Base-by-base conservation (phyloP, 2,329 filamentous ascomycete species). In the Magnaporthiopsis poae region DNA sequence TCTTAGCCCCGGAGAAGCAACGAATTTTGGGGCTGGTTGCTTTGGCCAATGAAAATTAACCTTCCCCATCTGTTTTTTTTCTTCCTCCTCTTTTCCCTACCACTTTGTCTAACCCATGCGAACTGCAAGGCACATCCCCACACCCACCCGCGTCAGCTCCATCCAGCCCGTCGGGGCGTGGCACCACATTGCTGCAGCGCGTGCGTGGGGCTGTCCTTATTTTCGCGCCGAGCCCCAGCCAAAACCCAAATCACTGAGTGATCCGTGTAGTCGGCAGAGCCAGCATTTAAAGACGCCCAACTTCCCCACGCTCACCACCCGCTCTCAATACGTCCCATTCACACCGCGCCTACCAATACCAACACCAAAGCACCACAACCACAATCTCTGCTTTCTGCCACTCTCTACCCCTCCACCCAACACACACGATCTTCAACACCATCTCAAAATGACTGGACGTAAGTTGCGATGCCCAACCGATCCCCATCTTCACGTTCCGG, bases 391-490 rank as follows among this genome's bases (percentile, higher is more conserved):
- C 60, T 27, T 13, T 5, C 25, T 29, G 60, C 60, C 13, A 27
- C 60, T 31, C 5, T 25, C 1, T 61, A 61, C 8, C 9, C 3
- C n/a, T 60, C 15, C 59, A 13, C 29, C 13, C 8, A 61, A 25
- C 25, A n/a, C 7, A 18, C 2, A 61, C 60, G 11, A 5, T 25
- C 7, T 63, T 60, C 46, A 35, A 56, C 64, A 36, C 61, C 65
- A 66, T 59, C 70, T 69, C 71, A 74, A 68, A 62, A 76, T 75
- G 75, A 76, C 75, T 74, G 75, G 75, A 75, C 75, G 75, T 76
- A 69, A 75, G 74, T 76, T 62, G 36, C 36, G 9, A 39, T 39
- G 11, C 15, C 11, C 36, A 39, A 39, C 36, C 13, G 36, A 13
- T 4, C 2, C 36, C 11, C 1, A 35, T 35, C 36, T 13, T 4